Percentiles rank a stretch among this genome's conserved stretches.
Evolutionary conservation across 768 basidiomycete genomes (phyloP).

Genomic region (Sarcodon aspratus): DNA sequence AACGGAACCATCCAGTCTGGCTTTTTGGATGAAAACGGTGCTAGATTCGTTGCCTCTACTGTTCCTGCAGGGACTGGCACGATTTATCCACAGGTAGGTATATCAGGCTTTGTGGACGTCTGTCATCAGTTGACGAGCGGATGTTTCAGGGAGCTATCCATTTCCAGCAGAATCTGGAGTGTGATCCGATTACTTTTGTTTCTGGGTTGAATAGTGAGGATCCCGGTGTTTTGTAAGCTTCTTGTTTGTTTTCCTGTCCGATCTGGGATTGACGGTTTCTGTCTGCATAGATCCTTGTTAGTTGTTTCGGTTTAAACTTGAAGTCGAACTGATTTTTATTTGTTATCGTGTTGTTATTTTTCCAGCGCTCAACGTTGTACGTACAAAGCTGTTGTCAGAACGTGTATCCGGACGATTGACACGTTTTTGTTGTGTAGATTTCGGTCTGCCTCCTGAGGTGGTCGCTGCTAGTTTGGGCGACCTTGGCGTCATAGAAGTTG

Average conservation of each 20-base stretch:
- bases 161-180: conserved; percentile 17
- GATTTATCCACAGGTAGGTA: conserved; percentile 12
- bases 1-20: conserved; percentile 16
- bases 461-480: conserved; percentile 17
- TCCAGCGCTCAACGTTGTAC: conserved; percentile 16
- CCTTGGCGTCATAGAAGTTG: conserved; percentile 17
- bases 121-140: neutral
- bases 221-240: conserved; percentile 10
- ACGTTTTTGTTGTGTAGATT: conserved; percentile 4
- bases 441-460: conserved; percentile 18
- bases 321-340: too few relatives aligned
- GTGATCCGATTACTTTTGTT: conserved; percentile 16
- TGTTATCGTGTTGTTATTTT: neutral
- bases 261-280: too few relatives aligned
- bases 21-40: conserved; percentile 18
- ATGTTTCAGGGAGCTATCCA: conserved; percentile 5
- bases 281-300: too few relatives aligned
- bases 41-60: conserved; percentile 15
- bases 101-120: too few relatives aligned
- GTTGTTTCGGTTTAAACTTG: too few relatives aligned
- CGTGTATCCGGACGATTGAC: neutral
- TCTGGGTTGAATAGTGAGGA: conserved; percentile 17
- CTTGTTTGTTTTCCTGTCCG: too few relatives aligned
- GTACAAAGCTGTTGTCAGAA: neutral
- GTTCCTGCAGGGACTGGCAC: conserved; percentile 12